Conservation (phyloP, 306 rosid genomes). For the Rosa chinensis region DNA sequence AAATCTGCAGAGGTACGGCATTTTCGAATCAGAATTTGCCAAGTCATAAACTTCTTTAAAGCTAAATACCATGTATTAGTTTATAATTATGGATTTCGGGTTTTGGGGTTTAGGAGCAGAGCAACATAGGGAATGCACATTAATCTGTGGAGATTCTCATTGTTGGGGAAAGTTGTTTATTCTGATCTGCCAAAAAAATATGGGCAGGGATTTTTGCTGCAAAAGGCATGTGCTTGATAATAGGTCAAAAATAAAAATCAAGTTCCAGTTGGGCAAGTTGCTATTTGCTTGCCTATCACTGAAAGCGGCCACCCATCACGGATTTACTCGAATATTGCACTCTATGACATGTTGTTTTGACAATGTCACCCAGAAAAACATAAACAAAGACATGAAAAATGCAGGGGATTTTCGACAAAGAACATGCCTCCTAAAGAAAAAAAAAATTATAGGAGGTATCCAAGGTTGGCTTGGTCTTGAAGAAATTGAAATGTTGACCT, state of each 20-base stretch:
- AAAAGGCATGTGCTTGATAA: slow-evolving; percentile 35
- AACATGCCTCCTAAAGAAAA: background rate
- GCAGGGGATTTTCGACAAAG: background rate
- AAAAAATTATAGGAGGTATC: background rate
- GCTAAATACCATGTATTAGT: background rate
- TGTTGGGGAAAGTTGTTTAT: slow-evolving; percentile 4
- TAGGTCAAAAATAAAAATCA: slow-evolving; percentile 17
- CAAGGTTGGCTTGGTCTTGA: background rate
- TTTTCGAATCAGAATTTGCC: background rate
- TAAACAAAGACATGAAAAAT: background rate
- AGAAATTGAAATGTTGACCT: slow-evolving; percentile 32
- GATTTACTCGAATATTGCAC: slow-evolving; percentile 27
- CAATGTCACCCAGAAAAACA: background rate
- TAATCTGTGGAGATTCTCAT: slow-evolving; percentile 21
- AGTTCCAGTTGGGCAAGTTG: slow-evolving; percentile 6
- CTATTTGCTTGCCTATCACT: slow-evolving; percentile 23
- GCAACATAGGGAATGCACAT: slow-evolving; percentile 9
- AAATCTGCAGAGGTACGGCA: slow-evolving; percentile 56
- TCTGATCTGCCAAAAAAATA: slow-evolving; percentile 15
- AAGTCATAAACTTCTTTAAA: background rate
- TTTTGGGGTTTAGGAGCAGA: background rate
- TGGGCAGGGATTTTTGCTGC: slow-evolving; percentile 20
- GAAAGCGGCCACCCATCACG: slow-evolving; percentile 33
- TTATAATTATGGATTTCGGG: background rate
- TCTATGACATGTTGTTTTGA: slow-evolving; percentile 6